These are phyloP conservation scores for Sphagnum fallax DNA, from an alignment of 228 moss, liverwort and hornwort species.

Conservation along the genomic window DNA sequence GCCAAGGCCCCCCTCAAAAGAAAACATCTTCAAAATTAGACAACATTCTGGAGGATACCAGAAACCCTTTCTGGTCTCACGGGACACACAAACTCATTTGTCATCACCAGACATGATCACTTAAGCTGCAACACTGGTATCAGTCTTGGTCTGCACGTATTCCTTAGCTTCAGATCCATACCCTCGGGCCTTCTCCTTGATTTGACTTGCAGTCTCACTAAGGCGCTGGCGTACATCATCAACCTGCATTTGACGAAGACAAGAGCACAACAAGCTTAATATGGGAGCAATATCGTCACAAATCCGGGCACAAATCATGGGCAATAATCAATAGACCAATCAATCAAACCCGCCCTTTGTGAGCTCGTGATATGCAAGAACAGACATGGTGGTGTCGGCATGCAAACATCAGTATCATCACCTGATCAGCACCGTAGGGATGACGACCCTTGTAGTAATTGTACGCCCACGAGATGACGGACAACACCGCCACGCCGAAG, in stretches of 20 bases:
- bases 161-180: conserved; percentile 22
- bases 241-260: conserved; percentile 18
- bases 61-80: no score
- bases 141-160: conserved; percentile 29
- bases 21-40: no score
- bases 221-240: conserved; percentile 55
- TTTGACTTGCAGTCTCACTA: conserved; percentile 29
- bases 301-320: no score
- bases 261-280: background rate
- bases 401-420: conserved; percentile 1
- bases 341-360: no score
- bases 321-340: no score
- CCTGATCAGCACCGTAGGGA: conserved; percentile 62
- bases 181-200: conserved; percentile 31
- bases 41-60: no score
- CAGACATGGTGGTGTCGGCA: background rate
- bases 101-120: background rate
- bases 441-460: conserved; percentile 66
- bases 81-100: no score
- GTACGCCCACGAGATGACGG: conserved; percentile 51
- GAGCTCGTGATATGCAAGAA: no score
- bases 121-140: conserved; percentile 33
- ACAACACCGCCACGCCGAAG: conserved; percentile 17
- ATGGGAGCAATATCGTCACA: background rate
- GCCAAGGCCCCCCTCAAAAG: no score